Percentiles rank a stretch among this genome's conserved stretches.
These are phyloP conservation scores for Setaria viridis DNA, from an alignment of 202 grass and related monocot species.

Conservation along the genomic window DNA sequence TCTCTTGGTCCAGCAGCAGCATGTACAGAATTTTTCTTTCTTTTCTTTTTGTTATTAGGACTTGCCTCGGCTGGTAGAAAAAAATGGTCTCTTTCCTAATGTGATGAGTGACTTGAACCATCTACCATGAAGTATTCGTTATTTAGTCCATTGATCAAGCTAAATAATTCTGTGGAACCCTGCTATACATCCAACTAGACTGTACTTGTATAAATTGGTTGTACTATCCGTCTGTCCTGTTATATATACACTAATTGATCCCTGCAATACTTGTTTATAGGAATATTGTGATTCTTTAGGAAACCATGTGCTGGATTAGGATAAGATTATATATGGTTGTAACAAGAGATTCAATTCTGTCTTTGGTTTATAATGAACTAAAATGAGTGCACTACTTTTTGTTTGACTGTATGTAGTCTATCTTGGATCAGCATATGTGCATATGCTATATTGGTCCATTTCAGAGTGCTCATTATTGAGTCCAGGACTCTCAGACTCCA, in stretches of 20 bases:
- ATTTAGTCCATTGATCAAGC: not conserved
- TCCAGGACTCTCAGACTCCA: too few relatives aligned
- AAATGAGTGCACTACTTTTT: too few relatives aligned
- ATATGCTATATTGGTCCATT: too few relatives aligned
- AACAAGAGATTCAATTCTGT: not conserved
- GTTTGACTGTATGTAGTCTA: too few relatives aligned
- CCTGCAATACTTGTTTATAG: too few relatives aligned
- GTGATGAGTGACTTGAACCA: constrained; percentile 3
- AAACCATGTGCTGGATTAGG: too few relatives aligned
- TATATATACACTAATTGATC: too few relatives aligned
- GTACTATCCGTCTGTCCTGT: not conserved
- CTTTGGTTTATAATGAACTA: not conserved
- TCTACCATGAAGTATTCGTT: not conserved
- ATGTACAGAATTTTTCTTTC: constrained; percentile 46
- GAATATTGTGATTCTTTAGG: too few relatives aligned
- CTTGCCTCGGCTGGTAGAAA: not conserved
- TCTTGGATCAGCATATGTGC: too few relatives aligned
- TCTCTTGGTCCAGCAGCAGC: not conserved
- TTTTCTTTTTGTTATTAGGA: constrained; percentile 22
- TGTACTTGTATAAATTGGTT: not conserved
- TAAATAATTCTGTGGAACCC: not conserved
- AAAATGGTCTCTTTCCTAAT: not conserved
- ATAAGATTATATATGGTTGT: not conserved
- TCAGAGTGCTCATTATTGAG: too few relatives aligned
- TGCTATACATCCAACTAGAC: not conserved